These are phyloP conservation scores for Cladosporium cucumerinum DNA, from an alignment of 2,329 filamentous ascomycete genomes.

Conservation along the genomic window DNA sequence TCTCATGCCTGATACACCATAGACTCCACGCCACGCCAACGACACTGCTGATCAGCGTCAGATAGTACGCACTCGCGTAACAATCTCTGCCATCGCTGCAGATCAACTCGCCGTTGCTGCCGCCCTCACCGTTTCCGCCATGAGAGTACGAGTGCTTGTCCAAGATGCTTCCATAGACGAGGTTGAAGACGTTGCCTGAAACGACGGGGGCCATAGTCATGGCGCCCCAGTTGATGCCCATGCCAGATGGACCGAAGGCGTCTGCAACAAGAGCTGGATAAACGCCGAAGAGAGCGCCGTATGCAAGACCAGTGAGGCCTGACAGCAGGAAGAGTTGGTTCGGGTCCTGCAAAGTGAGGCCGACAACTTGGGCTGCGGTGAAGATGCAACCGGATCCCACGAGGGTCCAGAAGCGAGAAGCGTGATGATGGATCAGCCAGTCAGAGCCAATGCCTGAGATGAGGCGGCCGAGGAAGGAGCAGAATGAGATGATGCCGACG, in stretches of 20 bases:
- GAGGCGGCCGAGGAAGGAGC: slow-evolving; percentile 79
- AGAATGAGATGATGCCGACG: slow-evolving; percentile 87
- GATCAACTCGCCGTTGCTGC: slow-evolving; percentile 51
- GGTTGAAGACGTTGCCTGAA: slow-evolving; percentile 86
- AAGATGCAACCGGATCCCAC: slow-evolving; percentile 76
- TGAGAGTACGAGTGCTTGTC: slow-evolving; percentile 72
- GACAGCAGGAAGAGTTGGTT: slow-evolving; percentile 75
- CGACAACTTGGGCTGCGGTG: slow-evolving; percentile 72
- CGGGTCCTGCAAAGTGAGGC: slow-evolving; percentile 72
- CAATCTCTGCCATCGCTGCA: slow-evolving; percentile 77
- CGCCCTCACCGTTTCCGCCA: slow-evolving; percentile 46
- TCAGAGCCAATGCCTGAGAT: slow-evolving; percentile 79
- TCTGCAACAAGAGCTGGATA: slow-evolving; percentile 85
- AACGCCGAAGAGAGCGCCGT: slow-evolving; percentile 91
- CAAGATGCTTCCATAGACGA: slow-evolving; percentile 81
- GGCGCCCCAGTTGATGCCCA: slow-evolving; percentile 94
- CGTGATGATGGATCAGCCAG: slow-evolving; percentile 74
- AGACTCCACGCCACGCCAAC: slow-evolving; percentile 67
- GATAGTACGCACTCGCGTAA: slow-evolving; percentile 75
- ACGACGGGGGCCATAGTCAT: slow-evolving; percentile 88
- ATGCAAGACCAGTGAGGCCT: slow-evolving; percentile 78
- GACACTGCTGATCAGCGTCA: slow-evolving; percentile 70
- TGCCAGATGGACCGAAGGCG: slow-evolving; percentile 81
- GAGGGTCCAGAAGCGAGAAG: slow-evolving; percentile 88
- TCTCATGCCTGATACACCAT: slow-evolving; percentile 56